These are phyloP conservation scores for Przewalskia tangutica DNA, from an alignment of 257 asterid genomes.

Conservation along the genomic window DNA sequence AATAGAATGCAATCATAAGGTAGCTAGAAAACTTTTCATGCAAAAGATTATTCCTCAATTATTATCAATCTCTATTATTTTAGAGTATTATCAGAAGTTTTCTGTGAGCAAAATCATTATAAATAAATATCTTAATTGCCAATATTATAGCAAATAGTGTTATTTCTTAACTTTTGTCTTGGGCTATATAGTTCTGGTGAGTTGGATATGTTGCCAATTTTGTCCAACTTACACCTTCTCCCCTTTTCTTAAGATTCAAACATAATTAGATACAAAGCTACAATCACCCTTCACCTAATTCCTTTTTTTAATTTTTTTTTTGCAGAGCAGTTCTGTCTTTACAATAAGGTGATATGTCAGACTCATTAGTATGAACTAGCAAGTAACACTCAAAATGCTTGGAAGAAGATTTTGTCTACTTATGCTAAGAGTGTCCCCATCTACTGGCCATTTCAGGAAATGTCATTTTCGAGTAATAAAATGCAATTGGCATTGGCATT, in stretches of 20 bases:
- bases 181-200: not conserved
- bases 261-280: slow-evolving; percentile 30
- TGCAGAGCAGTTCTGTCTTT: not conserved
- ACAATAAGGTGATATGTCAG: not conserved
- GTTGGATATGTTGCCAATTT: slow-evolving; percentile 14
- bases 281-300: slow-evolving; percentile 44
- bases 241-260: slow-evolving; percentile 28
- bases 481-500: not conserved
- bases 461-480: slow-evolving; percentile 3
- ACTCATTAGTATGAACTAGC: not conserved
- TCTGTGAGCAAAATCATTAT: not conserved
- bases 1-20: not conserved
- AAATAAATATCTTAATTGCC: not conserved
- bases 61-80: not conserved
- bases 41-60: not conserved
- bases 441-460: not conserved
- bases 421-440: slow-evolving; percentile 1
- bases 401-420: not conserved
- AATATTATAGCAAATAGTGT: not conserved
- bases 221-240: slow-evolving; percentile 4
- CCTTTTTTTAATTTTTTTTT: not conserved
- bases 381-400: slow-evolving; percentile 4
- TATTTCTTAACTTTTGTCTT: not conserved
- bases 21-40: not conserved
- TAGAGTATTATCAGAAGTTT: not conserved